These are phyloP conservation scores for Myriosclerotinia curreyana DNA, from an alignment of 2,329 filamentous ascomycete species.

Conservation along the genomic window DNA sequence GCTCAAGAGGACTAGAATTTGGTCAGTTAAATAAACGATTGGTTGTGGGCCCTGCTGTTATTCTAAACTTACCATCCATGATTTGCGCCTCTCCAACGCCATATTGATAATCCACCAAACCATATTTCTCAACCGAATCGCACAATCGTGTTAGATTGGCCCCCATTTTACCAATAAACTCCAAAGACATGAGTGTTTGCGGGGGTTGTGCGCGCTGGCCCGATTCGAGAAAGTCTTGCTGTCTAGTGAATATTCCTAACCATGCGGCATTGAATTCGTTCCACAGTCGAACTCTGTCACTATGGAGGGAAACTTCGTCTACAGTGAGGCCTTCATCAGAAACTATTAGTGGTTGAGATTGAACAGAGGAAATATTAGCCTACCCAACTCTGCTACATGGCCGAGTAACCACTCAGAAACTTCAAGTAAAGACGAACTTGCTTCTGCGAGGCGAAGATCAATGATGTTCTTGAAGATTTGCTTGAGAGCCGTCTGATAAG, in stretches of 20 bases:
- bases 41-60: not conserved
- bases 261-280: slow-evolving; percentile 92
- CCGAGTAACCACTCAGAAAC: slow-evolving; percentile 65
- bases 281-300: slow-evolving; percentile 81
- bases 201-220: slow-evolving; percentile 39
- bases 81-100: slow-evolving; percentile 96
- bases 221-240: slow-evolving; percentile 66
- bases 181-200: slow-evolving; percentile 64
- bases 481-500: slow-evolving; percentile 60
- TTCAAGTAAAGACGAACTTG: slow-evolving; percentile 55
- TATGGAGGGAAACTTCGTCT: slow-evolving; percentile 74
- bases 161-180: slow-evolving; percentile 73
- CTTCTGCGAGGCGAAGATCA: slow-evolving; percentile 57
- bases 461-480: slow-evolving; percentile 61
- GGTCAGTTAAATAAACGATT: not conserved
- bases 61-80: slow-evolving; percentile 42
- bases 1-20: slow-evolving; percentile 47
- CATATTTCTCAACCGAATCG: slow-evolving; percentile 82
- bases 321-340: slow-evolving; percentile 69
- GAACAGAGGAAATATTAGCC: slow-evolving; percentile 41
- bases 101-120: slow-evolving; percentile 96
- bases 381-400: slow-evolving; percentile 65
- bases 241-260: slow-evolving; percentile 78
- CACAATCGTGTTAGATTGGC: slow-evolving; percentile 78
- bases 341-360: slow-evolving; percentile 36